Percentiles rank a stretch among this genome's conserved stretches.
Evolutionary conservation across 371 early-diverging fungal species (phyloP).

Genomic region (Paraphysoderma sedebokerense): DNA sequence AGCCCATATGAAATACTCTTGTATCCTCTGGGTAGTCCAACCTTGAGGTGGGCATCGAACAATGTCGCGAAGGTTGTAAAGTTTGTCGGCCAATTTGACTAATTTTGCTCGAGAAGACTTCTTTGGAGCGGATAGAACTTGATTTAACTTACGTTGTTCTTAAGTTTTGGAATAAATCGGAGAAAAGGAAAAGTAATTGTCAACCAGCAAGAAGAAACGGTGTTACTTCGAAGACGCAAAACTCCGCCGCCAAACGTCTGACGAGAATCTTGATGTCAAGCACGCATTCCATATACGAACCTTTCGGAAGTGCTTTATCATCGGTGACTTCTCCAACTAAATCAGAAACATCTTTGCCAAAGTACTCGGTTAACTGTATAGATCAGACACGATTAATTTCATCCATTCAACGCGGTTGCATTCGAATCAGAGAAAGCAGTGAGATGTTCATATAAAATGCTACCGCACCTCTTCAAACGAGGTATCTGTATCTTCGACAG

Average conservation of each 20-base stretch:
- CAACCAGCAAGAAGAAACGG: neutral
- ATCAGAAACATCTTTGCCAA: conserved; percentile 21
- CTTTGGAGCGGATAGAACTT: conserved; percentile 20
- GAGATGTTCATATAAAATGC: neutral
- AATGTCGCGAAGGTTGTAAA: conserved; percentile 29
- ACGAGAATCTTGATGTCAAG: too few relatives aligned
- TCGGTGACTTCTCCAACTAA: conserved; percentile 30
- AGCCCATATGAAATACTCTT: conserved; percentile 32
- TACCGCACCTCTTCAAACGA: conserved; percentile 21
- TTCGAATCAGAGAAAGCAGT: conserved; percentile 4
- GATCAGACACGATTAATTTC: neutral
- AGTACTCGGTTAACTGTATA: conserved; percentile 12
- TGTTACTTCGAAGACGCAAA: neutral
- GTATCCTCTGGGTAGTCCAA: conserved; percentile 21
- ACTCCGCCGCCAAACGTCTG: neutral
- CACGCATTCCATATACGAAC: conserved; percentile 9
- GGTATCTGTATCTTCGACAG: conserved; percentile 39
- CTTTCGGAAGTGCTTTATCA: conserved; percentile 22
- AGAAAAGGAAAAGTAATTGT: neutral
- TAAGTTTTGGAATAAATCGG: neutral
- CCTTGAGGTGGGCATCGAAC: conserved; percentile 14
- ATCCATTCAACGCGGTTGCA: neutral
- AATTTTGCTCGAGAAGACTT: conserved; percentile 24
- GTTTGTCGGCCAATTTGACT: conserved; percentile 36
- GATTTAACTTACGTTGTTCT: conserved; percentile 12